Percentiles rank a stretch among this genome's conserved stretches.
Conservation (phyloP, 768 basidiomycete species). For the Mycena capillaripes region DNA sequence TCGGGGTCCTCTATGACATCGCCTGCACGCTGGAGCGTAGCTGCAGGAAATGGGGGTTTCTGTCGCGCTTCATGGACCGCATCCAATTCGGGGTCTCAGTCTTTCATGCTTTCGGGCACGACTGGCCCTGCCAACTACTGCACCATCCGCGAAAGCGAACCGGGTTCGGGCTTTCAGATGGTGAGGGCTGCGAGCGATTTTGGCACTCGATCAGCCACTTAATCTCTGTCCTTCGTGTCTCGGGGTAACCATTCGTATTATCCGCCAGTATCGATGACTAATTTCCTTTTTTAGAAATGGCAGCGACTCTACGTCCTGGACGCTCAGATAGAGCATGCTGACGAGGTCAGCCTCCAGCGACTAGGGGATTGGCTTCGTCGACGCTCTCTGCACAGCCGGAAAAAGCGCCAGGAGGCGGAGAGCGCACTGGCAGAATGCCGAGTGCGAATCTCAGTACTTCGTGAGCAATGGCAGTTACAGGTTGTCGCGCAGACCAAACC, state of each 20-base stretch:
- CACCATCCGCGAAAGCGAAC: too few relatives aligned
- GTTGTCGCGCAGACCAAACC: neutral
- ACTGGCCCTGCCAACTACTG: too few relatives aligned
- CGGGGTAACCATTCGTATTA: neutral
- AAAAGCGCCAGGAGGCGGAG: neutral
- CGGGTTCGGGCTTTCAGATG: too few relatives aligned
- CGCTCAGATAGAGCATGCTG: neutral
- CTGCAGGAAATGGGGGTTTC: neutral
- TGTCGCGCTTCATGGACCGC: neutral
- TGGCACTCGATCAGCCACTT: too few relatives aligned
- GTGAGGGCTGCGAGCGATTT: too few relatives aligned
- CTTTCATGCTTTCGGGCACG: neutral
- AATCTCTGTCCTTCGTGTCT: neutral
- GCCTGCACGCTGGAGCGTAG: neutral
- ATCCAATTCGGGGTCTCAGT: neutral
- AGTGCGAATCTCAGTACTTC: neutral
- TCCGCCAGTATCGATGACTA: neutral
- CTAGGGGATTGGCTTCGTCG: neutral
- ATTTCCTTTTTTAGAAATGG: constrained; percentile 1
- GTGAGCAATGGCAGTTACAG: neutral
- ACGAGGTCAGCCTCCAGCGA: neutral
- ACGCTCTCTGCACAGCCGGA: constrained; percentile 4
- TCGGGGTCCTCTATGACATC: neutral
- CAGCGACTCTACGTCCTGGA: neutral
- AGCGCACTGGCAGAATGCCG: neutral